Evolutionary conservation across 345 rosid species (phyloP), one percentile per base, ranked within the genome.

Genomic region (Citrus sp.): DNA sequence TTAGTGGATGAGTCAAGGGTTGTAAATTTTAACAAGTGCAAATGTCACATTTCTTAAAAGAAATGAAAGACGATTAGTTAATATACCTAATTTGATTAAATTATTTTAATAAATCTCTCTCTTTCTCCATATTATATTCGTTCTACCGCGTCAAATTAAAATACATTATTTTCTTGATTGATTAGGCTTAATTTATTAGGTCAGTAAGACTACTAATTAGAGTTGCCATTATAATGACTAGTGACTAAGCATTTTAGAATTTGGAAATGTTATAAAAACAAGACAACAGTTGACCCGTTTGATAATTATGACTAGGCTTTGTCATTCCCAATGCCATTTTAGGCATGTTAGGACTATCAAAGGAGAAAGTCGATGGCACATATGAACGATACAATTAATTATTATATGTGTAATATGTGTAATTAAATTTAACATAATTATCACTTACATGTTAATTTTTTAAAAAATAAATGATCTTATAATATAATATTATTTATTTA

Each of bases 1-100:
- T 42, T 71, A 83, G 90, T 88, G 94, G 92, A 84, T 9, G 81
- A 86, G 92, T 90, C 94, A 86, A 88, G 83, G 87, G 80, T 80
- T 86, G 62, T 82, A 76, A 84, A 82, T 85, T 81, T 84, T 78
- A 56, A 55, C 28, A 42, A 56, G 0, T 38, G 71, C 42, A 73
- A 25, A 74, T 60, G 79, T 46, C 27, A 54, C 67, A 1, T 69
- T 54, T 72, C 78, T 74, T 72, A 79, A 85, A 80, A 72, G 81
- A 75, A 81, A 83, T 35, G n/a, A 82, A 78, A 74, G 18, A 37
- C 70, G 55, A 72, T 76, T 38, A 2, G 58, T 56, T 25, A 38
- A 54, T 58, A 55, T 49, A 42, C 49, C 67, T 49, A 35, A 62
- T 24, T n/a, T 77, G 24, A 54, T 12, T 51, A 69, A 37, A 54